Evolutionary conservation across 257 asterid genomes (phyloP).

Genomic region (Petunia secreta): DNA sequence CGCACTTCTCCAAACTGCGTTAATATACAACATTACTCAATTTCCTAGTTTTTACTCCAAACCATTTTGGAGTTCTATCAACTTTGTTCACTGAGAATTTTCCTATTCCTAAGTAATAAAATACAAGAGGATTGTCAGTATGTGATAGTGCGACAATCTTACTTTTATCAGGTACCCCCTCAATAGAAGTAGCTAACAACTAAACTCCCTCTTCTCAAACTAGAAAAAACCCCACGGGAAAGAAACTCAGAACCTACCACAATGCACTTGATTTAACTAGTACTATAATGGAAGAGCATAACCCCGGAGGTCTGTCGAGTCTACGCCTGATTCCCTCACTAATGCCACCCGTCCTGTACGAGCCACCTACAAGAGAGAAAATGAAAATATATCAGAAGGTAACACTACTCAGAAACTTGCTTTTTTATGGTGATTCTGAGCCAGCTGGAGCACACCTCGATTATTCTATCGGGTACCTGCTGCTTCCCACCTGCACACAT

Average conservation of each 20-base stretch:
- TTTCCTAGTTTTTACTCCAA: neutral
- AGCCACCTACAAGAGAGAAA: constrained; percentile 58
- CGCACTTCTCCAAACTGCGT: neutral
- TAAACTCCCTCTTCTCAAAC: neutral
- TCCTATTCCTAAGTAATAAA: neutral
- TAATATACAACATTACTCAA: constrained; percentile 1
- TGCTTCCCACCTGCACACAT: too few relatives aligned
- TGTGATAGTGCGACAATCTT: neutral
- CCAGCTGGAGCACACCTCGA: too few relatives aligned
- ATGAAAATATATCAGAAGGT: neutral
- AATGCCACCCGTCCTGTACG: constrained; percentile 87
- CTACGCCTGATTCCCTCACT: constrained; percentile 83
- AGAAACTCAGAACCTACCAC: neutral
- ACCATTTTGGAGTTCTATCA: neutral
- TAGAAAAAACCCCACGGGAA: neutral
- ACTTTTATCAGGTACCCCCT: neutral
- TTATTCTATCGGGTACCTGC: too few relatives aligned
- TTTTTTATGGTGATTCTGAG: too few relatives aligned
- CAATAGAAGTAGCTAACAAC: neutral
- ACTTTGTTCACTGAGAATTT: neutral
- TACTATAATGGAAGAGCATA: constrained; percentile 55
- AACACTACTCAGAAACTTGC: neutral
- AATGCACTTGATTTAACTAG: neutral
- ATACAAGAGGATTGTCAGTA: neutral
- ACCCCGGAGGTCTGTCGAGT: constrained; percentile 75